Evolutionary conservation across 306 rosid species (phyloP).

Genomic region (Citrullus mucosospermus): DNA sequence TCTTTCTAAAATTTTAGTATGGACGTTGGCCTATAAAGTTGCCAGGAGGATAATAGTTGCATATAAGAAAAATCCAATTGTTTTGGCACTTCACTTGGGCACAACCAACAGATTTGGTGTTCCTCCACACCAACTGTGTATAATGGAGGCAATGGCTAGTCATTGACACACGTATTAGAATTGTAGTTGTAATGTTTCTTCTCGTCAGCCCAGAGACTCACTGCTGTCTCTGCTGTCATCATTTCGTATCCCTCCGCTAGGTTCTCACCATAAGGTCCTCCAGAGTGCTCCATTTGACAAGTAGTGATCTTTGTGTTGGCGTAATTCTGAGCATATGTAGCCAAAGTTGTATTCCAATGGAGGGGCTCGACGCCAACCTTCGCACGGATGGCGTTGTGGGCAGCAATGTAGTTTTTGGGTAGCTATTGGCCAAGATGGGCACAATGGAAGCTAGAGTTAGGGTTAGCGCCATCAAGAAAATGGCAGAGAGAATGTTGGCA

Average conservation of each 20-base stretch:
- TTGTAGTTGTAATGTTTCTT: background rate
- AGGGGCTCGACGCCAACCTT: background rate
- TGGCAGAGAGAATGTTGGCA: too few relatives aligned
- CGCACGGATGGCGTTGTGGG: background rate
- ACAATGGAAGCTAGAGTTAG: background rate
- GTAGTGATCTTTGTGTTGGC: background rate
- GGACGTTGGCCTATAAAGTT: background rate
- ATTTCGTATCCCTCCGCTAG: background rate
- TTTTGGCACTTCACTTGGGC: constrained; percentile 14
- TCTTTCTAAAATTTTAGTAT: background rate
- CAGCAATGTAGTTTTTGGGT: background rate
- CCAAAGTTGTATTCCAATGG: background rate
- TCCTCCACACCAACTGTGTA: constrained; percentile 9
- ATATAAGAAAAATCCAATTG: constrained; percentile 10
- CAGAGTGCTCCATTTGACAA: constrained; percentile 1
- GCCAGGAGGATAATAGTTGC: constrained; percentile 15
- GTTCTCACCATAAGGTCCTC: constrained; percentile 23
- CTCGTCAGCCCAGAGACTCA: constrained; percentile 20
- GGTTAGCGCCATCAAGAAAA: background rate
- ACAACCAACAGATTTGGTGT: constrained; percentile 12
- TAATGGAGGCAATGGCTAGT: too few relatives aligned
- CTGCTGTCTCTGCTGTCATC: background rate
- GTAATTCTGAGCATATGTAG: background rate
- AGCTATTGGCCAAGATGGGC: background rate
- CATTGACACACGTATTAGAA: too few relatives aligned